phyloP scores from a whole-genome alignment of 805 yeast species.

The Suhomyces tanzawaensis region DNA sequence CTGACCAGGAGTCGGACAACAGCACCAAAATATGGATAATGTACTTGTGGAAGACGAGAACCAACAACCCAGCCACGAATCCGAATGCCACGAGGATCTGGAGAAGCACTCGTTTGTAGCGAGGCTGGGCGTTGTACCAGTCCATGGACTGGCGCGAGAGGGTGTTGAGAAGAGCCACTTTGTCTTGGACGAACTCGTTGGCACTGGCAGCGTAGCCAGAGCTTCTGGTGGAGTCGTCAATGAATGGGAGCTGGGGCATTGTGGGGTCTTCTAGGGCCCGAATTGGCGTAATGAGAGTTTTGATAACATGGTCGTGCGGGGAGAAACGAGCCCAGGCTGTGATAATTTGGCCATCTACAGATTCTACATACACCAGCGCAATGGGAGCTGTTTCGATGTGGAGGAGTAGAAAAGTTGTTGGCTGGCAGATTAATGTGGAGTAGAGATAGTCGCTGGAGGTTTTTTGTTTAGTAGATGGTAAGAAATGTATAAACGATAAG shows the following conservation, averaged over 20 bases:
- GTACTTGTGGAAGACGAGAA: conserved; percentile 34
- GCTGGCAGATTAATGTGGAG: too few species aligned
- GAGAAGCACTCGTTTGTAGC: conserved; percentile 11
- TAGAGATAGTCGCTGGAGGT: too few species aligned
- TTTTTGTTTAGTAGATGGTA: too few species aligned
- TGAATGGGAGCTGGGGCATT: conserved; percentile 1
- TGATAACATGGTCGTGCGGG: too few species aligned
- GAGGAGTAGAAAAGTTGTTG: too few species aligned
- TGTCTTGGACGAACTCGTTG: conserved; percentile 6
- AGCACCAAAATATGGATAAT: conserved; percentile 37
- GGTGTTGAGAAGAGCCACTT: conserved; percentile 3
- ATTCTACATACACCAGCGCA: too few species aligned
- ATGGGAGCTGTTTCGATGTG: too few species aligned
- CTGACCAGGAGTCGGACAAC: conserved; percentile 46
- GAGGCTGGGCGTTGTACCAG: conserved; percentile 20
- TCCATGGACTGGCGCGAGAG: conserved; percentile 3
- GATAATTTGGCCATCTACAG: too few species aligned
- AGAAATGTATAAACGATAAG: too few species aligned
- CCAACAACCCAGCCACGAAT: conserved; percentile 14
- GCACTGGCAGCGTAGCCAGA: not conserved
- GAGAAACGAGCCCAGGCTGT: too few species aligned
- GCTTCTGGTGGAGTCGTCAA: not conserved
- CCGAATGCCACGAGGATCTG: conserved; percentile 18
- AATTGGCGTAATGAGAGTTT: too few species aligned
- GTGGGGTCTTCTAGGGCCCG: not conserved